Percentiles rank a stretch among this genome's conserved stretches.
Evolutionary conservation across 2,329 filamentous ascomycete genomes (phyloP).

Genomic region (Chlorencoelia australis): DNA sequence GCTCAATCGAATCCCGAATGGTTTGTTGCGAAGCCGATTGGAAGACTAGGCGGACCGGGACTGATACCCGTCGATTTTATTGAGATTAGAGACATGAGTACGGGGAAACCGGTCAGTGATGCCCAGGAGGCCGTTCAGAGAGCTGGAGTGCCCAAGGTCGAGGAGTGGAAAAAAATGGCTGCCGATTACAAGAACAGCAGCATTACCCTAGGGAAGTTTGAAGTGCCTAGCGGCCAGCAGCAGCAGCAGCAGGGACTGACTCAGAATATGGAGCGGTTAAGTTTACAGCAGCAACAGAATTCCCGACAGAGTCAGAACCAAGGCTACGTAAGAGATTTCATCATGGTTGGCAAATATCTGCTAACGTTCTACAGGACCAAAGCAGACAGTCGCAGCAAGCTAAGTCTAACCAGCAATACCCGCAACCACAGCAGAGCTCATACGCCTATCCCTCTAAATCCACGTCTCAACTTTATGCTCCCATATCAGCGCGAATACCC

Average conservation of each 20-base stretch:
- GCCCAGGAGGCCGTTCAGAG: slow-evolving; percentile 75
- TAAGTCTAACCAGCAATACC: slow-evolving; percentile 14
- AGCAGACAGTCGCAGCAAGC: slow-evolving; percentile 21
- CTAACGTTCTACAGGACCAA: slow-evolving; percentile 13
- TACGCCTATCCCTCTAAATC: slow-evolving; percentile 32
- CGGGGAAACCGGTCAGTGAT: slow-evolving; percentile 71
- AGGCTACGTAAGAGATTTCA: slow-evolving; percentile 33
- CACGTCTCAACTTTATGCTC: slow-evolving; percentile 54
- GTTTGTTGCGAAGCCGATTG: slow-evolving; percentile 99
- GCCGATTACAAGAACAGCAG: slow-evolving; percentile 99
- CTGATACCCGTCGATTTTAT: slow-evolving; percentile 95
- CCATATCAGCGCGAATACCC: slow-evolving; percentile 75
- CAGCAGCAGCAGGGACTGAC: slow-evolving; percentile 53
- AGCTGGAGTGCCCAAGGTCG: slow-evolving; percentile 86
- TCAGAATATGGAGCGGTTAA: slow-evolving; percentile 69
- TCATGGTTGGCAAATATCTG: not conserved
- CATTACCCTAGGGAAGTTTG: slow-evolving; percentile 89
- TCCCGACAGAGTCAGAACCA: slow-evolving; percentile 36
- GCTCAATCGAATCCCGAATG: slow-evolving; percentile 97
- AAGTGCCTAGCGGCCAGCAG: slow-evolving; percentile 40
- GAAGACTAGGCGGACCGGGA: slow-evolving; percentile 85
- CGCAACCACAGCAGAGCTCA: slow-evolving; percentile 22
- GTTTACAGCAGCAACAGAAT: slow-evolving; percentile 52
- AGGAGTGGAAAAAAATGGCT: slow-evolving; percentile 99
- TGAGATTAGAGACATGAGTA: slow-evolving; percentile 89